Conservation (phyloP, 768 basidiomycete genomes). For the Termitomyces sp. region DNA sequence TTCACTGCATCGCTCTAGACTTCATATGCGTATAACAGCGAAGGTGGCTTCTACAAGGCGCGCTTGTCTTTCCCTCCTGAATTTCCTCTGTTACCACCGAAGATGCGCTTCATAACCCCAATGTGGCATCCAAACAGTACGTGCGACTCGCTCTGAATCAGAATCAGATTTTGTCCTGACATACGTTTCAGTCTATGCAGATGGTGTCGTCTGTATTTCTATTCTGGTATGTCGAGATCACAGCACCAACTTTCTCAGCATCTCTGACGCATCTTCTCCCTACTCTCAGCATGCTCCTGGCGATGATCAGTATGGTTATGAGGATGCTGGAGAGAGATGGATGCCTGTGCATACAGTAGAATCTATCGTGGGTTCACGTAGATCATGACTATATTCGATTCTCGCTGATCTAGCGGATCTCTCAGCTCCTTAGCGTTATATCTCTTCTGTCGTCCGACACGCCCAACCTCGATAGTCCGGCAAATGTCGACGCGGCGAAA, state of each 20-base stretch:
- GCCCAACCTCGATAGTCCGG: constrained; percentile 90
- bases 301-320: constrained; percentile 95
- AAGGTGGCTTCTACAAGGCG: constrained; percentile 95
- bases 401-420: constrained; percentile 5
- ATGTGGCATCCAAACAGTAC: constrained; percentile 98
- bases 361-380: constrained; percentile 65
- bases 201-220: constrained; percentile 93
- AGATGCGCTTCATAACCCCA: constrained; percentile 92
- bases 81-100: constrained; percentile 87
- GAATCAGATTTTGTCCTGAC: constrained; percentile 5
- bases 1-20: background rate
- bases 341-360: constrained; percentile 96
- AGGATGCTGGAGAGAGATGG: constrained; percentile 97
- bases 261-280: constrained; percentile 5
- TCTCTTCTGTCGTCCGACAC: constrained; percentile 90
- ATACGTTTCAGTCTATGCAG: constrained; percentile 71
- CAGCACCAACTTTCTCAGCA: background rate
- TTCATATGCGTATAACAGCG: constrained; percentile 42
- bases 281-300: constrained; percentile 82
- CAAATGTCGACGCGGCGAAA: constrained; percentile 95
- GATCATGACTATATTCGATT: background rate
- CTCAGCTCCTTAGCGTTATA: constrained; percentile 91
- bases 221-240: constrained; percentile 60
- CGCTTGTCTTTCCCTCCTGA: constrained; percentile 85
- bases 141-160: constrained; percentile 16